phyloP scores from a whole-genome alignment of 306 rosid genomes.

The Cucurbita moschata region DNA sequence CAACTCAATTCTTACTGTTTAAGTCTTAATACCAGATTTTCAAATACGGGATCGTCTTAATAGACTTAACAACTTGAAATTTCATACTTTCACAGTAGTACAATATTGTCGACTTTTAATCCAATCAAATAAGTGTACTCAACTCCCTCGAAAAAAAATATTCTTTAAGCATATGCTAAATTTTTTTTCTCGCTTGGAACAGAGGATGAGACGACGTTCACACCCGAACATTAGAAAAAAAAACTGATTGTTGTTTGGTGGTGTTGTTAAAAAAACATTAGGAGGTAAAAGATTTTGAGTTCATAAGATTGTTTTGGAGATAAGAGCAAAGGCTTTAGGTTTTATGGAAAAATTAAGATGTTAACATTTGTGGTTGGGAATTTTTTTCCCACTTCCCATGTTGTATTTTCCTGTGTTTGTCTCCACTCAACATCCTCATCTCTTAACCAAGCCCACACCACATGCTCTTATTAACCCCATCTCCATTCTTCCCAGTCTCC shows the following conservation, averaged over 20 bases:
- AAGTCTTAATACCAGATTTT: too few species aligned
- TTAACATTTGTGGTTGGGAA: conserved; percentile 31
- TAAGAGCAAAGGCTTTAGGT: background rate
- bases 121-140: background rate
- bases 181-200: background rate
- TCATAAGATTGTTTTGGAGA: background rate
- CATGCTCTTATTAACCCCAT: conserved; percentile 23
- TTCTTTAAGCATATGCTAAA: too few species aligned
- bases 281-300: background rate
- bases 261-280: background rate
- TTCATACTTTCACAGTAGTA: background rate
- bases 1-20: too few species aligned
- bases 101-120: background rate
- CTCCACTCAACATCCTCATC: conserved; percentile 51
- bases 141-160: too few species aligned
- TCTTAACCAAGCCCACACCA: conserved; percentile 33
- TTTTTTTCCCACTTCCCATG: conserved; percentile 10
- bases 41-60: too few species aligned
- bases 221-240: background rate
- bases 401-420: conserved; percentile 13
- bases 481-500: background rate
- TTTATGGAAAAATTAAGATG: background rate
- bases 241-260: background rate
- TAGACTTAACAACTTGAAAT: background rate
- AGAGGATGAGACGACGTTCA: background rate